A percentile compares a stretch with the other conserved stretches of the same genome.
These are phyloP conservation scores for Aureobasidium sp. DNA, from an alignment of 2,329 filamentous ascomycete species.

Conservation along the genomic window DNA sequence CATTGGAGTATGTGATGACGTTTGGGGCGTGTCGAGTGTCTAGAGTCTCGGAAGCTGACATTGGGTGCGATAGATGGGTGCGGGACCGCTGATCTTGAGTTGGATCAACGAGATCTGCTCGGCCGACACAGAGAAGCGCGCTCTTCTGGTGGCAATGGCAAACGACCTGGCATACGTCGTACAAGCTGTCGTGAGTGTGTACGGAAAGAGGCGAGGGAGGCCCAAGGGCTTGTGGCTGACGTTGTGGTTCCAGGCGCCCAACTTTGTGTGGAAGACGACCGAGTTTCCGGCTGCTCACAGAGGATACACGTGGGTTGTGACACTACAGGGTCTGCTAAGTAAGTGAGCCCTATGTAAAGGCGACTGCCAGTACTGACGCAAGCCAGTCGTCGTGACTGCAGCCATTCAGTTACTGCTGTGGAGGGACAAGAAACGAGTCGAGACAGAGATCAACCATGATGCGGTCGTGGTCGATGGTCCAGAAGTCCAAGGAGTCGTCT, in stretches of 20 bases:
- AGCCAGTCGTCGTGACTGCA: slow-evolving; percentile 8
- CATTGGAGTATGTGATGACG: background rate
- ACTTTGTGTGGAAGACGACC: slow-evolving; percentile 19
- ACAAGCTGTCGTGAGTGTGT: slow-evolving; percentile 9
- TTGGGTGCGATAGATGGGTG: background rate
- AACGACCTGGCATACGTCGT: slow-evolving; percentile 20
- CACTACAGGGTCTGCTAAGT: slow-evolving; percentile 15
- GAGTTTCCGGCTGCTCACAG: slow-evolving; percentile 12
- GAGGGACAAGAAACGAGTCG: background rate
- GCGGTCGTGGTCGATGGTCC: background rate
- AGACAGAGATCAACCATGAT: background rate
- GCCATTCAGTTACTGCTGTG: slow-evolving; percentile 1
- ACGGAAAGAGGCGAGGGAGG: no score
- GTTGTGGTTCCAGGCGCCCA: background rate
- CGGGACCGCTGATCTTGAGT: slow-evolving; percentile 12
- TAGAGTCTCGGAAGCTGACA: background rate
- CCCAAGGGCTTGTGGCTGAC: background rate
- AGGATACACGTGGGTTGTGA: slow-evolving; percentile 11
- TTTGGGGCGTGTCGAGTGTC: background rate
- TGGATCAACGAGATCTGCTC: slow-evolving; percentile 17
- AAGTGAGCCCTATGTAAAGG: background rate
- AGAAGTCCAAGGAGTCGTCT: background rate
- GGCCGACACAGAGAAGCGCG: slow-evolving; percentile 10
- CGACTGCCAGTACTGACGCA: background rate
- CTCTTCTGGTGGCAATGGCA: slow-evolving; percentile 15